Percentiles rank a stretch among this genome's conserved stretches.
phyloP scores from a whole-genome alignment of 1,139 yeast genomes.

The Lodderomyces oxycetoniae region DNA sequence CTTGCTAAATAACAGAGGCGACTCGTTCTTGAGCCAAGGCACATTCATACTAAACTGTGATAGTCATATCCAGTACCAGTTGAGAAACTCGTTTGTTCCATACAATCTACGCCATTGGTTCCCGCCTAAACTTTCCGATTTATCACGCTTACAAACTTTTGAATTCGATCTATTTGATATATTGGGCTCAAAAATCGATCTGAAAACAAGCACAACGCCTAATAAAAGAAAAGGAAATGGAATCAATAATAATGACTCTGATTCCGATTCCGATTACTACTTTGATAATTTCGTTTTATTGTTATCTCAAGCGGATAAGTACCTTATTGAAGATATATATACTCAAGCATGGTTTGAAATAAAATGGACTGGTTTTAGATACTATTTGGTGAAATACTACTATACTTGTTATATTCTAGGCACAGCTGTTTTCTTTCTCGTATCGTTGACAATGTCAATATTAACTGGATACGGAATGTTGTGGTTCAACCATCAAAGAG shows the following conservation, averaged over 20 bases:
- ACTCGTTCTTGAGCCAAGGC: slow-evolving; percentile 3
- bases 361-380: slow-evolving; percentile 55
- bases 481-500: background rate
- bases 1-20: slow-evolving; percentile 2
- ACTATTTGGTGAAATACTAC: slow-evolving; percentile 49
- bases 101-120: slow-evolving; percentile 35
- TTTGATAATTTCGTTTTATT: no score
- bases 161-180: slow-evolving; percentile 16
- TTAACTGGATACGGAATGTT: slow-evolving; percentile 20
- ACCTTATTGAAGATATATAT: slow-evolving; percentile 11
- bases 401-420: slow-evolving; percentile 47
- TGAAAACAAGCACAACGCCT: no score
- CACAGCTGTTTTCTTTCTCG: slow-evolving; percentile 44
- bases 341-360: slow-evolving; percentile 19
- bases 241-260: no score
- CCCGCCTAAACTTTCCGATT: slow-evolving; percentile 25
- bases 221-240: no score
- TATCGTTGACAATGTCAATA: slow-evolving; percentile 29
- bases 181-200: slow-evolving; percentile 9
- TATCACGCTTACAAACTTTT: slow-evolving; percentile 12
- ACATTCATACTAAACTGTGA: slow-evolving; percentile 30
- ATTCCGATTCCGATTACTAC: no score
- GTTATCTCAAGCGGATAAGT: slow-evolving; percentile 5
- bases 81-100: slow-evolving; percentile 32
- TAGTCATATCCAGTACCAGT: slow-evolving; percentile 23